Conservation (phyloP, 1,139 yeast genomes). For the Magnusiomyces ingens region DNA sequence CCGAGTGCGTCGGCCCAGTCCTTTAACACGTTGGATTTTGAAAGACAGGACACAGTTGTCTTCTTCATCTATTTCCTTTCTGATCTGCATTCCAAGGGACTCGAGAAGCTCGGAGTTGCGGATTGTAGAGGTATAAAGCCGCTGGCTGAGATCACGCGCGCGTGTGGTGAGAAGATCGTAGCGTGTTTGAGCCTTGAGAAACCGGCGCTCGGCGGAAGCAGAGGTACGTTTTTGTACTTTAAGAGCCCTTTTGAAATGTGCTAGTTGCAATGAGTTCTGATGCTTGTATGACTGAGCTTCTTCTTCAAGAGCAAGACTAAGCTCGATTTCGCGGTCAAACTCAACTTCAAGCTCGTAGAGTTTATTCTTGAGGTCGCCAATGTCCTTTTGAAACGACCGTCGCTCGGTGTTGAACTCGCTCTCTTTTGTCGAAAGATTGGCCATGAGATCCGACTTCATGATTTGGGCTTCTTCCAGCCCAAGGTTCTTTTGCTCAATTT, state of each 20-base stretch:
- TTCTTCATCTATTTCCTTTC: slow-evolving; percentile 29
- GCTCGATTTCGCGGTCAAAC: slow-evolving; percentile 25
- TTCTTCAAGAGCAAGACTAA: slow-evolving; percentile 14
- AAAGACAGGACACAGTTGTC: slow-evolving; percentile 23
- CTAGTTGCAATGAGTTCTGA: not conserved
- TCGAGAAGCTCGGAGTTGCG: slow-evolving; percentile 59
- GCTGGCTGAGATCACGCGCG: slow-evolving; percentile 35
- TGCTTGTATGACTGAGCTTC: slow-evolving; percentile 7
- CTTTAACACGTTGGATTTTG: slow-evolving; percentile 31
- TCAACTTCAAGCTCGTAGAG: slow-evolving; percentile 51
- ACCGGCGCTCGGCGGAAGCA: not conserved
- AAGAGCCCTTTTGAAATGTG: not conserved
- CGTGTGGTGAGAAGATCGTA: slow-evolving; percentile 18
- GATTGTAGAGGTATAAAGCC: slow-evolving; percentile 34
- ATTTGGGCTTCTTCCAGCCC: slow-evolving; percentile 22
- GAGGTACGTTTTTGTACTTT: not conserved
- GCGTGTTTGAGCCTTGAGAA: slow-evolving; percentile 5
- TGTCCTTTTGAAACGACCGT: slow-evolving; percentile 43
- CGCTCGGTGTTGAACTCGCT: slow-evolving; percentile 51
- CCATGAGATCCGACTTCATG: slow-evolving; percentile 57
- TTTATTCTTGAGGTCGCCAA: slow-evolving; percentile 39
- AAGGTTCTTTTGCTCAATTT: slow-evolving; percentile 17
- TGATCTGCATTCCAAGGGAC: slow-evolving; percentile 59
- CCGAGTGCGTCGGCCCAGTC: slow-evolving; percentile 22
- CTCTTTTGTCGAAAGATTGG: slow-evolving; percentile 61